Evolutionary conservation across 2,329 filamentous ascomycete species (phyloP).

Genomic region (Hypoxylon sp.): DNA sequence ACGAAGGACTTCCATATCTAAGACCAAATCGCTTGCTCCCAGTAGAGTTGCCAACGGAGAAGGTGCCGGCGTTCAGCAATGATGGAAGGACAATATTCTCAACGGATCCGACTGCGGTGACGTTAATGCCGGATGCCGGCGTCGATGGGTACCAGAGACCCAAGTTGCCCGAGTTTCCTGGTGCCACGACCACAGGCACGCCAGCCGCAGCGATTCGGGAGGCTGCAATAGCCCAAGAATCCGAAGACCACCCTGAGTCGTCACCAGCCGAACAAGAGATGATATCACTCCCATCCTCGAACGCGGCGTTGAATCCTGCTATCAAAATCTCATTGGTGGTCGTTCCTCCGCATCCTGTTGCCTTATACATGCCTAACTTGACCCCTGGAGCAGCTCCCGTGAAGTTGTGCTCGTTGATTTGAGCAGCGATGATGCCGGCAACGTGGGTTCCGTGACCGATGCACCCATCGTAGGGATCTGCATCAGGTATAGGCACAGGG

Average conservation of each 20-base stretch:
- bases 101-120: constrained; percentile 26
- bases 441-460: no score
- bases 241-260: constrained; percentile 43
- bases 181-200: constrained; percentile 51
- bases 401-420: constrained; percentile 34
- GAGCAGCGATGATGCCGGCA: constrained; percentile 53
- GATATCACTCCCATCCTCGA: constrained; percentile 45
- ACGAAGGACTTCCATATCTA: constrained; percentile 23
- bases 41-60: neutral
- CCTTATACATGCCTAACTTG: constrained; percentile 33
- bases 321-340: constrained; percentile 44
- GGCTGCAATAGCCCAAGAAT: constrained; percentile 49
- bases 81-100: constrained; percentile 27
- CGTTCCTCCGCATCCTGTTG: constrained; percentile 27
- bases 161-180: constrained; percentile 51
- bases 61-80: constrained; percentile 18
- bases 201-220: constrained; percentile 53
- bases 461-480: constrained; percentile 53
- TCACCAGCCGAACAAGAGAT: constrained; percentile 46
- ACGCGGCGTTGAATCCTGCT: constrained; percentile 43
- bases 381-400: constrained; percentile 34
- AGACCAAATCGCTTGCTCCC: constrained; percentile 27
- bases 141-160: constrained; percentile 30
- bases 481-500: constrained; percentile 47
- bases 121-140: constrained; percentile 23